These are phyloP conservation scores for Spongispora temasekensis DNA, from an alignment of 1,284 basidiomycete species.

Conservation along the genomic window DNA sequence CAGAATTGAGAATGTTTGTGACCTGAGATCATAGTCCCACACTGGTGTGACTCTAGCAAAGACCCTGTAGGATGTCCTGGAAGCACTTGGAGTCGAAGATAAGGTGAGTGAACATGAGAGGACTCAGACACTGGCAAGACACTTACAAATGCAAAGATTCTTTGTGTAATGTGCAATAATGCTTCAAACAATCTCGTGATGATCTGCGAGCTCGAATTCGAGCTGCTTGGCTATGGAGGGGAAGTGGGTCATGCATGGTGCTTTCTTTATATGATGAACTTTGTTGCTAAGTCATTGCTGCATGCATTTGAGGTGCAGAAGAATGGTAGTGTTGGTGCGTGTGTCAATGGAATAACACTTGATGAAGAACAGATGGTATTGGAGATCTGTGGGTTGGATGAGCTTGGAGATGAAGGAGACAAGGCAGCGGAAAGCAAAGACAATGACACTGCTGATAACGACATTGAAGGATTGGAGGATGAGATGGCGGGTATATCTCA, in stretches of 20 bases:
- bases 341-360: not conserved
- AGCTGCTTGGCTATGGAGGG: not conserved
- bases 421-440: not conserved
- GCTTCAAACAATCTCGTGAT: not conserved
- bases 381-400: not conserved
- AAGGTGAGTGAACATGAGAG: not conserved
- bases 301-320: not conserved
- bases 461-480: not conserved
- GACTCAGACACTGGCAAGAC: not conserved
- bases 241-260: not conserved
- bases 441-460: not conserved
- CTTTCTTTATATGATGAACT: not conserved
- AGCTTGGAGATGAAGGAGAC: not conserved
- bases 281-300: not conserved
- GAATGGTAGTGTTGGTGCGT: not conserved
- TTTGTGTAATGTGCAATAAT: not conserved
- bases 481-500: not conserved
- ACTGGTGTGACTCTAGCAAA: not conserved
- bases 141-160: not conserved
- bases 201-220: not conserved
- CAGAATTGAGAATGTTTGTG: not conserved
- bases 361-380: not conserved
- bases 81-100: not conserved
- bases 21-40: not conserved
- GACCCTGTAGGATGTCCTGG: not conserved